Conservation (phyloP, 140 eudicot genomes). For the Oenanthe javanica region DNA sequence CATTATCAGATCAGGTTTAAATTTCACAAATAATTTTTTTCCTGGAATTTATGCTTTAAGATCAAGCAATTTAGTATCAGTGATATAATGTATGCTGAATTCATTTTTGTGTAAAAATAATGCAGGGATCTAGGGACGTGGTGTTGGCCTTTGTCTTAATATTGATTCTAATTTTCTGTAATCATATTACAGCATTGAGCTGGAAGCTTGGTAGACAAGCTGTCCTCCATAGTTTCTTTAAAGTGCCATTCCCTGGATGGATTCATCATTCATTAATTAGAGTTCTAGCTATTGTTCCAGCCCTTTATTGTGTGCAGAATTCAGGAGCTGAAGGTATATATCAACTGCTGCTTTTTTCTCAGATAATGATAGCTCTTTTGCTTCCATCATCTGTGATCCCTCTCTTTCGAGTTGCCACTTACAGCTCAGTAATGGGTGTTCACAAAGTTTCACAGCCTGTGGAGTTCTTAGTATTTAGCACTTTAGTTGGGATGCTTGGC, state of each 20-base stretch:
- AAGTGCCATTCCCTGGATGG: conserved; percentile 65
- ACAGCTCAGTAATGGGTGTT: conserved; percentile 72
- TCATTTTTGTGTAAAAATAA: not conserved
- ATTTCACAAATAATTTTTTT: not conserved
- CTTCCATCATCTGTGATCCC: conserved; percentile 94
- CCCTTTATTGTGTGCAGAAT: conserved; percentile 59
- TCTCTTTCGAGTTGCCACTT: conserved; percentile 73
- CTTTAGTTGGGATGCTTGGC: conserved; percentile 68
- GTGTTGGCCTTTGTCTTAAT: conserved; percentile 46
- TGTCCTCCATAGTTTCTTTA: conserved; percentile 49
- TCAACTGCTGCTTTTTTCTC: conserved; percentile 71
- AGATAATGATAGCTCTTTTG: conserved; percentile 64
- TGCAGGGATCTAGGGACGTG: conserved; percentile 62
- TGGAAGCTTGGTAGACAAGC: conserved; percentile 72
- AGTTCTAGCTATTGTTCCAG: conserved; percentile 55
- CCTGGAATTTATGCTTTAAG: not conserved
- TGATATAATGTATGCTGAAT: not conserved
- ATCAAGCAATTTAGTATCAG: not conserved
- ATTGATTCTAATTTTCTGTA: conserved; percentile 49
- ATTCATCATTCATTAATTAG: conserved; percentile 78
- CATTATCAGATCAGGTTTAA: conserved; percentile 80
- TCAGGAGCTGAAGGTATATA: conserved; percentile 86
- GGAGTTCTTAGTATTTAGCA: conserved; percentile 46
- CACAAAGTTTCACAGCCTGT: conserved; percentile 39
- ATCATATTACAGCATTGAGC: conserved; percentile 54